Percentiles rank a stretch among this genome's conserved stretches.
phyloP scores from a whole-genome alignment of 192 early-diverging fungal species.

The Piromyces finnis region DNA sequence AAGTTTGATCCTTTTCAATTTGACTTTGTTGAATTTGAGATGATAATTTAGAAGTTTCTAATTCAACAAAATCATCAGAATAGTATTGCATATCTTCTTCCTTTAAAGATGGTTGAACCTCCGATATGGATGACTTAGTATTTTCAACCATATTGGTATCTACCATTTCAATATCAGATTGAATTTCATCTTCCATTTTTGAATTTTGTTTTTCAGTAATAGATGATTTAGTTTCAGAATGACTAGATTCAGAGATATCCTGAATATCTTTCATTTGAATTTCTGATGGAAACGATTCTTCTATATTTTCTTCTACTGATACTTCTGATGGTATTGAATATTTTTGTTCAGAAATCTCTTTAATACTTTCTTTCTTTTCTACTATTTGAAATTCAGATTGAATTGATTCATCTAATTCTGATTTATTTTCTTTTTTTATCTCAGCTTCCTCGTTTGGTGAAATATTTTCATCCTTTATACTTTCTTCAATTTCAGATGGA shows the following conservation, averaged over 20 bases:
- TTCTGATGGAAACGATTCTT: not conserved
- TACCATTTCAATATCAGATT: not conserved
- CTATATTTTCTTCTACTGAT: not conserved
- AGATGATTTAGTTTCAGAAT: no score
- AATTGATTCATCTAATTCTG: not conserved
- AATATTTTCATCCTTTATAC: no score
- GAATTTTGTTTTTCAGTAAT: not conserved
- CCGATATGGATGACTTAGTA: no score
- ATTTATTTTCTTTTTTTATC: no score
- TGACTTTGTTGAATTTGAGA: not conserved
- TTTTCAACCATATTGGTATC: not conserved
- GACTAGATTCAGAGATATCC: no score
- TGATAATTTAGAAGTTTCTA: not conserved
- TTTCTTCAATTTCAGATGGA: no score
- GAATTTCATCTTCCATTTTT: not conserved
- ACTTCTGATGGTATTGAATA: not conserved
- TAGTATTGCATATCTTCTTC: not conserved
- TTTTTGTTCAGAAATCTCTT: not conserved
- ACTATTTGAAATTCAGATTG: not conserved
- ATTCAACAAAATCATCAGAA: not conserved
- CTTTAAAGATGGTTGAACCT: not conserved
- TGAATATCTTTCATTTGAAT: not conserved
- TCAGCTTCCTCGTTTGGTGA: no score
- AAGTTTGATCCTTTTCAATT: no score
- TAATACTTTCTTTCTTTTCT: not conserved